phyloP scores from a whole-genome alignment of 78 protist species.

The Emiliania huxleyi region DNA sequence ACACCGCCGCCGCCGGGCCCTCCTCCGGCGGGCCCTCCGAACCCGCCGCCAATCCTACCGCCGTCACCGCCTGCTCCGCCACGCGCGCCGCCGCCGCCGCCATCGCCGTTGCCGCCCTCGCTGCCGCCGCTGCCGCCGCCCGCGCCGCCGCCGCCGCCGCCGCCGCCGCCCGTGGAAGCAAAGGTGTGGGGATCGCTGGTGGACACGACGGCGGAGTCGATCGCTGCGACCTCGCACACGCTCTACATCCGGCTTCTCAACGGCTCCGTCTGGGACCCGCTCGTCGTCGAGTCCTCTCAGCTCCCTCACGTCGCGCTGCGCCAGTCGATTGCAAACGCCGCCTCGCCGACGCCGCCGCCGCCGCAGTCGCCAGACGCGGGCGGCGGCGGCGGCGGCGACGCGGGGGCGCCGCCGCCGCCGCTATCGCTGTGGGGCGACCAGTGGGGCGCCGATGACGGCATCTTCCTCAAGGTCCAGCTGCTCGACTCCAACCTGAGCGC shows the following conservation, averaged over 20 bases:
- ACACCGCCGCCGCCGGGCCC: no score
- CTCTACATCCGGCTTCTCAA: not conserved
- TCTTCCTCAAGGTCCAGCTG: no score
- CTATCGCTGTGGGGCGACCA: no score
- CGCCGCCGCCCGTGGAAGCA: not conserved
- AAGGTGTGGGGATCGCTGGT: not conserved
- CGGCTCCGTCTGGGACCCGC: not conserved
- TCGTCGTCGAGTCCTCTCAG: not conserved
- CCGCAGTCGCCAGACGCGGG: not conserved
- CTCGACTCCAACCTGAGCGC: no score
- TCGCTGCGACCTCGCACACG: not conserved
- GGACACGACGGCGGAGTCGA: not conserved
- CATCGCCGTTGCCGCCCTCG: not conserved
- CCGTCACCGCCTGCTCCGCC: no score
- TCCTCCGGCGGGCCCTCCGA: no score
- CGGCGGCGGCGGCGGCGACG: not conserved
- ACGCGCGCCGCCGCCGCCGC: no score
- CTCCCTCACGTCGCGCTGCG: not conserved
- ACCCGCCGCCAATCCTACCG: no score
- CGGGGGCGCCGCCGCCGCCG: not conserved
- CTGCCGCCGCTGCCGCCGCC: not conserved
- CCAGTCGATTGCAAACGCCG: not conserved
- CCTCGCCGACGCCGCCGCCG: not conserved
- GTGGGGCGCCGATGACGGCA: no score
- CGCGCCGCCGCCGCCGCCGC: not conserved